Conservation (phyloP, 225 moss, liverwort and hornwort species). For the Marchantia paleacea region DNA sequence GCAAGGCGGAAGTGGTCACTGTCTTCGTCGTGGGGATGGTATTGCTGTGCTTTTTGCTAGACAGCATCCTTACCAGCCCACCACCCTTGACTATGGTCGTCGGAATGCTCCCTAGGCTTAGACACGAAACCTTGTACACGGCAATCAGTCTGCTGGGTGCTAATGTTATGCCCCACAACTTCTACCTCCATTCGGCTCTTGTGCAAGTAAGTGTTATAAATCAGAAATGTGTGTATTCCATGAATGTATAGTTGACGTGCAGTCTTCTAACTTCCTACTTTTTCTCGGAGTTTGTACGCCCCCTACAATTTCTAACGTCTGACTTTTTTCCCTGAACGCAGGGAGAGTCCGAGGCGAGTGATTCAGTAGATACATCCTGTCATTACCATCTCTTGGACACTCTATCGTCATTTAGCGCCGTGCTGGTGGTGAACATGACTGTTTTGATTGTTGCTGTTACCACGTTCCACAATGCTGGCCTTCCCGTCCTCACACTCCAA, state of each 20-base stretch:
- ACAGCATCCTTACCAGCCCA: constrained; percentile 49
- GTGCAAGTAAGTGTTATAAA: constrained; percentile 49
- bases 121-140: constrained; percentile 74
- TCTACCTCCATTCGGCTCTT: constrained; percentile 78
- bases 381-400: constrained; percentile 59
- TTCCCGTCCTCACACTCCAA: constrained; percentile 71
- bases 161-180: constrained; percentile 75
- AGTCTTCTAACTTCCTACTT: not conserved
- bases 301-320: not conserved
- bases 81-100: constrained; percentile 40
- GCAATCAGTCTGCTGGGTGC: constrained; percentile 75
- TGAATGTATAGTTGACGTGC: not conserved
- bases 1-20: constrained; percentile 54
- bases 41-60: constrained; percentile 61
- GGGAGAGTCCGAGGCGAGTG: constrained; percentile 29
- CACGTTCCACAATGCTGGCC: constrained; percentile 73
- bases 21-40: constrained; percentile 61
- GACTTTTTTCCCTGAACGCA: constrained; percentile 17
- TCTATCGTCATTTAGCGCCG: constrained; percentile 63
- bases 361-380: constrained; percentile 47
- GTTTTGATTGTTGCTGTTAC: constrained; percentile 67
- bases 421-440: constrained; percentile 62
- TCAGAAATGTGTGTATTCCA: not conserved
- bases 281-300: not conserved
- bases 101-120: constrained; percentile 67